phyloP scores from a whole-genome alignment of 1,139 yeast species.

The Kodamaea arcana region DNA sequence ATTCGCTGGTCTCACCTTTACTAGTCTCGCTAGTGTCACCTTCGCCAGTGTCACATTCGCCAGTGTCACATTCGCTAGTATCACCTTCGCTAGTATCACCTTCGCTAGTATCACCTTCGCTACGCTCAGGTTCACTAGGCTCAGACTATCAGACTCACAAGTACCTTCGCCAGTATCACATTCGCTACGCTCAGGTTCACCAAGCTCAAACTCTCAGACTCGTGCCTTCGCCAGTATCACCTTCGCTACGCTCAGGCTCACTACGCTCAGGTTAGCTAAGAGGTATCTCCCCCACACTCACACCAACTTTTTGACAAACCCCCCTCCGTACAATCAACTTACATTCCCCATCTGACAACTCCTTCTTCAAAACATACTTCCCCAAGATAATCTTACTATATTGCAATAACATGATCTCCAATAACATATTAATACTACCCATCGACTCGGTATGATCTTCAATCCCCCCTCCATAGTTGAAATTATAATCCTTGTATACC shows the following conservation, averaged over 20 bases:
- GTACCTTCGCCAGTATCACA: not conserved
- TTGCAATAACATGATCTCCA: conserved; percentile 34
- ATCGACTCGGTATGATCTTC: conserved; percentile 4
- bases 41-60: no score
- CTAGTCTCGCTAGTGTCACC: no score
- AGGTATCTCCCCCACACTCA: conserved; percentile 43
- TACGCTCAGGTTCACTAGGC: no score
- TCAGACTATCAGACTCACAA: no score
- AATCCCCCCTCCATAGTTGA: conserved; percentile 3
- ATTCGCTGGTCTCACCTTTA: no score
- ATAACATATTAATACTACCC: conserved; percentile 13
- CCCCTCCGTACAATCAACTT: conserved; percentile 35
- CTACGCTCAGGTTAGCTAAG: conserved; percentile 13
- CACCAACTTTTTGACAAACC: conserved; percentile 42
- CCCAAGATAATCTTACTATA: conserved; percentile 40
- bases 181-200: no score
- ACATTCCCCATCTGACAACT: conserved; percentile 29
- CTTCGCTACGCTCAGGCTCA: conserved; percentile 5
- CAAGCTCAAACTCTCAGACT: no score
- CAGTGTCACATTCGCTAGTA: not conserved
- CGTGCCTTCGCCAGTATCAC: not conserved
- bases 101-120: not conserved
- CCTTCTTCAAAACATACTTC: conserved; percentile 38
- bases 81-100: no score
- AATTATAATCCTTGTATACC: conserved; percentile 1